These are phyloP conservation scores for Tolypocladium amazonense DNA, from an alignment of 2,329 filamentous ascomycete genomes.

Conservation along the genomic window DNA sequence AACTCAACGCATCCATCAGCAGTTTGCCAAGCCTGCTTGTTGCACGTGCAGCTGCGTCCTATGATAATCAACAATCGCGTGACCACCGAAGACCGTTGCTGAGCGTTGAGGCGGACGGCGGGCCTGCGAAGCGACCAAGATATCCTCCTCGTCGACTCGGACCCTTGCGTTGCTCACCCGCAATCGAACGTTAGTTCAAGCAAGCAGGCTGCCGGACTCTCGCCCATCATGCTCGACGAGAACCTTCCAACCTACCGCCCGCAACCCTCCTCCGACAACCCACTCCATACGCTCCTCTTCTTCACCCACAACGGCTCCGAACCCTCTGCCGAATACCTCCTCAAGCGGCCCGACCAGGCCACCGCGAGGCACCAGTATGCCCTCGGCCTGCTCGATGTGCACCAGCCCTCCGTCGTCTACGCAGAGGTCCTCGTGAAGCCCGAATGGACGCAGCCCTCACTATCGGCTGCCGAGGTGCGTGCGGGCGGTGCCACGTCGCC, in stretches of 20 bases:
- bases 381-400: slow-evolving; percentile 73
- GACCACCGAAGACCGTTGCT: background rate
- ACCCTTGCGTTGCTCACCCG: background rate
- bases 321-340: slow-evolving; percentile 66
- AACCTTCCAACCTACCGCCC: slow-evolving; percentile 70
- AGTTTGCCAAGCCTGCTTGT: background rate
- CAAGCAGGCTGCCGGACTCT: background rate
- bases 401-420: slow-evolving; percentile 70
- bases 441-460: slow-evolving; percentile 72
- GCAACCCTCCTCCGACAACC: slow-evolving; percentile 39
- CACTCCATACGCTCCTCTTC: slow-evolving; percentile 46
- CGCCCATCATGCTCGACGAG: slow-evolving; percentile 70
- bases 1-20: background rate
- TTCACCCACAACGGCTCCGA: slow-evolving; percentile 68
- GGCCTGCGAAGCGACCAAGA: background rate
- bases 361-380: slow-evolving; percentile 76
- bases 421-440: slow-evolving; percentile 78
- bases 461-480: slow-evolving; percentile 73
- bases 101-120: background rate
- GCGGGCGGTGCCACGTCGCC: slow-evolving; percentile 54
- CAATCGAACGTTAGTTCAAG: background rate
- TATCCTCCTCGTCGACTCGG: background rate
- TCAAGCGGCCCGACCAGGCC: slow-evolving; percentile 61
- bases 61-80: background rate
- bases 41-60: background rate